Evolutionary conservation across 208 protist genomes (phyloP).

Genomic region (Jaenimonas drosophilae): DNA sequence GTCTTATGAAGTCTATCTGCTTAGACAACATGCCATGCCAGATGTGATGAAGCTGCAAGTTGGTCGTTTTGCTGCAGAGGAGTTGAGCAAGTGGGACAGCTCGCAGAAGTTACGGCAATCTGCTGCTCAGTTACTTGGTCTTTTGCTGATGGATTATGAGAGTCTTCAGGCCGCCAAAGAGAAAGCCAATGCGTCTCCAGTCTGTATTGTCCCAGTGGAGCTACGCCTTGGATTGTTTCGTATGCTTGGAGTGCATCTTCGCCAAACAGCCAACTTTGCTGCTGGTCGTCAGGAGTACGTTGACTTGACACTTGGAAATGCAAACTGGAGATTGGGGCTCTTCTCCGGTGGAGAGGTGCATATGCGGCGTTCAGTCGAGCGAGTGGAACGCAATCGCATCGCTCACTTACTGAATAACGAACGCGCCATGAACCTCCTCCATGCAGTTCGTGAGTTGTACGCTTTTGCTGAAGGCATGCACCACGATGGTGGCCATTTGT

Average conservation of each 20-base stretch:
- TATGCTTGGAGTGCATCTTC: slow-evolving; percentile 25
- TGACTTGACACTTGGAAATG: slow-evolving; percentile 63
- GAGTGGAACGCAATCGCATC: slow-evolving; percentile 71
- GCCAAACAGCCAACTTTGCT: slow-evolving; percentile 21
- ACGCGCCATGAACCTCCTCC: slow-evolving; percentile 56
- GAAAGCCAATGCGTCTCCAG: too few species aligned
- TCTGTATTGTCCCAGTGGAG: slow-evolving; percentile 17
- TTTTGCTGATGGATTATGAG: too few species aligned
- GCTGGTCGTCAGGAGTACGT: slow-evolving; percentile 53
- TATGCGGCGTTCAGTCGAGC: slow-evolving; percentile 78
- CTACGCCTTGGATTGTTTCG: slow-evolving; percentile 21
- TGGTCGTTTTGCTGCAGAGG: slow-evolving; percentile 23
- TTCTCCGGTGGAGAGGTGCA: slow-evolving; percentile 83
- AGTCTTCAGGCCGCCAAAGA: too few species aligned
- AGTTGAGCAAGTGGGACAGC: slow-evolving; percentile 28
- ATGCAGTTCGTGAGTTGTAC: slow-evolving; percentile 39
- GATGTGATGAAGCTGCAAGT: slow-evolving; percentile 14
- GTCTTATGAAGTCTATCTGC: slow-evolving; percentile 41
- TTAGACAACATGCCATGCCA: slow-evolving; percentile 24
- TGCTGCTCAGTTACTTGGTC: too few species aligned
- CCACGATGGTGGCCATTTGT: not conserved
- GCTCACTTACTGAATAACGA: slow-evolving; percentile 76
- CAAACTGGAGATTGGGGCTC: slow-evolving; percentile 80
- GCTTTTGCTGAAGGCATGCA: slow-evolving; percentile 29
- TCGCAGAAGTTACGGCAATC: too few species aligned